phyloP scores from a whole-genome alignment of 257 asterid species.

The Ehretia macrophylla region DNA sequence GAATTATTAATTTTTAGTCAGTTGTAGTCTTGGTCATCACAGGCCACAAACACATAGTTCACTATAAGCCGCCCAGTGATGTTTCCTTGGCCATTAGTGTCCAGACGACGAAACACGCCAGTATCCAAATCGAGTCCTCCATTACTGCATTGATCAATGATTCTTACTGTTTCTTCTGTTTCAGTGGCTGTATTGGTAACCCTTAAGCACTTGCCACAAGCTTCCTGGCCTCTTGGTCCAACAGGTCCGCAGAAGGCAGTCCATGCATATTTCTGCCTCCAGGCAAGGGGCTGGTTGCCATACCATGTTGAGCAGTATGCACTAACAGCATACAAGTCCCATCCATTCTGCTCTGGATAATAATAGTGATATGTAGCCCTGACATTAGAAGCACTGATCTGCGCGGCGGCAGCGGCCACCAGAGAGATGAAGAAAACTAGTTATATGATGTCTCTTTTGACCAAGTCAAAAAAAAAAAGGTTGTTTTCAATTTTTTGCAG shows the following conservation, averaged over 20 bases:
- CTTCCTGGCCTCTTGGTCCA: constrained; percentile 24
- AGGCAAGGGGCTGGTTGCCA: constrained; percentile 18
- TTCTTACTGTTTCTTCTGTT: constrained; percentile 23
- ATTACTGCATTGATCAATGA: too few relatives aligned
- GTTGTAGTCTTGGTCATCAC: constrained; percentile 6
- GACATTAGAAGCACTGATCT: constrained; percentile 14
- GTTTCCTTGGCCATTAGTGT: constrained; percentile 23
- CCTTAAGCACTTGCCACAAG: constrained; percentile 27
- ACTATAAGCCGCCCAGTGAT: constrained; percentile 24
- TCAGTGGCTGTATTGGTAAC: constrained; percentile 28
- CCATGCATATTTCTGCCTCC: constrained; percentile 25
- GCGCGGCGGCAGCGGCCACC: background rate
- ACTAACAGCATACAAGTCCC: constrained; percentile 17
- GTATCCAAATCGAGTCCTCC: constrained; percentile 32
- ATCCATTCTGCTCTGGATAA: constrained; percentile 16
- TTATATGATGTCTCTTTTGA: too few relatives aligned
- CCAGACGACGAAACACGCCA: constrained; percentile 12
- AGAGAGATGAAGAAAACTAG: background rate
- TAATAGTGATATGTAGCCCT: constrained; percentile 23
- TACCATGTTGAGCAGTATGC: constrained; percentile 31
- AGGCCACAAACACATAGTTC: constrained; percentile 25
- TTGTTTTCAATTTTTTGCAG: too few relatives aligned
- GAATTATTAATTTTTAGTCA: too few relatives aligned
- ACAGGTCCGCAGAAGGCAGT: constrained; percentile 32
- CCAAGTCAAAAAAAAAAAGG: too few relatives aligned